A percentile compares a stretch with the other conserved stretches of the same genome.
These are phyloP conservation scores for Aspergillus saccharolyticus DNA, from an alignment of 495 filamentous ascomycete genomes.

Conservation along the genomic window DNA sequence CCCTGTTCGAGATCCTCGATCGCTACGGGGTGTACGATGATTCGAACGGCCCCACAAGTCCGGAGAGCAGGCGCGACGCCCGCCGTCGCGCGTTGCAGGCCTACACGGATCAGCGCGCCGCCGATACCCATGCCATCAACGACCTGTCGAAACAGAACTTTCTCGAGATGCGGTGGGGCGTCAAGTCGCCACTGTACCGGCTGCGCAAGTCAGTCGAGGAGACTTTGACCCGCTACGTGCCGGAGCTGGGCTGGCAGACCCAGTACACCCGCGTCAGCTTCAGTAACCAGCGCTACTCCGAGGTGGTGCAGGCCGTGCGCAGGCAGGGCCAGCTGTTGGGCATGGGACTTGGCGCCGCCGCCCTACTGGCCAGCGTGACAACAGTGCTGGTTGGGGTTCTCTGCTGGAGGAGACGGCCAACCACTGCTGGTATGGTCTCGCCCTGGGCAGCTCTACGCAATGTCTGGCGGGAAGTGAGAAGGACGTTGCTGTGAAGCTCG, in stretches of 20 bases:
- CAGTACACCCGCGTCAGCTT: constrained; percentile 94
- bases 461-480: not conserved
- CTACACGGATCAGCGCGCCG: constrained; percentile 66
- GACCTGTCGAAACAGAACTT: constrained; percentile 90
- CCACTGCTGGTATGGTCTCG: constrained; percentile 14
- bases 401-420: constrained; percentile 26
- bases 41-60: too few species aligned
- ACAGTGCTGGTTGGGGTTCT: constrained; percentile 21
- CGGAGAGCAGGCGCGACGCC: constrained; percentile 36
- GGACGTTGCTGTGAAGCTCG: not conserved
- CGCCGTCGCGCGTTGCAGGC: constrained; percentile 58
- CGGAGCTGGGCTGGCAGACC: constrained; percentile 76
- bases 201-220: constrained; percentile 84
- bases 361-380: constrained; percentile 20
- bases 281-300: constrained; percentile 83
- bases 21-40: constrained; percentile 53
- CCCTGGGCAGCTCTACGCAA: constrained; percentile 7
- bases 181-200: constrained; percentile 68
- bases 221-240: constrained; percentile 67
- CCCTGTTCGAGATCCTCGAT: constrained; percentile 71
- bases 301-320: constrained; percentile 63
- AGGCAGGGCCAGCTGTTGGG: constrained; percentile 61
- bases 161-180: constrained; percentile 82
- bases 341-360: constrained; percentile 25
- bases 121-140: constrained; percentile 85